Conservation (phyloP, 2,329 filamentous ascomycete species). For the Alternaria angustiovoidea region DNA sequence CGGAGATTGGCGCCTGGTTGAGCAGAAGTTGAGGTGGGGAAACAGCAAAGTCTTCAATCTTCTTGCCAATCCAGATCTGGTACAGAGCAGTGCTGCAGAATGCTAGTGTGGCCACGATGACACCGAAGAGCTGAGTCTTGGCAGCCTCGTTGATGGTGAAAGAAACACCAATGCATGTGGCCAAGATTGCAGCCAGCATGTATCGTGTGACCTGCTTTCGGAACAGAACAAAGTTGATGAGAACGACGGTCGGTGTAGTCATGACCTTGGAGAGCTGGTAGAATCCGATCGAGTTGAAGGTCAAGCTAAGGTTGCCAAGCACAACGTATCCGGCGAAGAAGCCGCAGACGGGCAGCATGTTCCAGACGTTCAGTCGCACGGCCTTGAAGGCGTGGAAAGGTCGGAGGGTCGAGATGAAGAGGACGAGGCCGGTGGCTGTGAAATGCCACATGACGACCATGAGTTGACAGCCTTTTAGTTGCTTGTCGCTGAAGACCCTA, state of each 20-base stretch:
- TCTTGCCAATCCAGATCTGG: constrained; percentile 60
- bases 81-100: constrained; percentile 58
- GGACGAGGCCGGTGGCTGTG: constrained; percentile 54
- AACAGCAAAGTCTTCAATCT: constrained; percentile 57
- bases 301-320: constrained; percentile 56
- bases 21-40: constrained; percentile 56
- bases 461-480: constrained; percentile 56
- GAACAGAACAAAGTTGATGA: constrained; percentile 57
- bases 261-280: constrained; percentile 60
- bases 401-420: constrained; percentile 53
- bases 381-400: constrained; percentile 58
- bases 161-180: constrained; percentile 55
- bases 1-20: constrained; percentile 58
- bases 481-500: constrained; percentile 56
- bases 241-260: constrained; percentile 57
- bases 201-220: constrained; percentile 52
- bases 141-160: constrained; percentile 55
- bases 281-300: constrained; percentile 58
- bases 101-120: constrained; percentile 54
- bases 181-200: constrained; percentile 53
- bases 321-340: constrained; percentile 59
- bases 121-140: constrained; percentile 53
- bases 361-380: constrained; percentile 53
- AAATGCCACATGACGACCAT: constrained; percentile 60
- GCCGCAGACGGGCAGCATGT: constrained; percentile 57